phyloP scores from a whole-genome alignment of 805 yeast species.

The Lachancea waltii region DNA sequence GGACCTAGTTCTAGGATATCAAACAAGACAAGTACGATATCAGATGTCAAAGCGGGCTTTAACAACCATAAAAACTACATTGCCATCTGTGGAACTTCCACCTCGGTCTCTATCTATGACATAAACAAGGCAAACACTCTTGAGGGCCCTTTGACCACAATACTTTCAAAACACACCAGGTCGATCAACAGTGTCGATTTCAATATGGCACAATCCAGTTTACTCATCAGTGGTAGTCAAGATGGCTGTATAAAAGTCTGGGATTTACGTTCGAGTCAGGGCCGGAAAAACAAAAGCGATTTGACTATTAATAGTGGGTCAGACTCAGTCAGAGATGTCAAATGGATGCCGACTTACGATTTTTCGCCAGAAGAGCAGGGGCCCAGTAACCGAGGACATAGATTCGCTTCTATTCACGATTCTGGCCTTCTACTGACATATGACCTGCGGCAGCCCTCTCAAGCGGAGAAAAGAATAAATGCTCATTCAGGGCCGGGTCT shows the following conservation, averaged over 20 bases:
- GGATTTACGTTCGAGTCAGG: slow-evolving; percentile 52
- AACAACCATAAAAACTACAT: slow-evolving; percentile 24
- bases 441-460: slow-evolving; percentile 67
- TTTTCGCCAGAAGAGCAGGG: slow-evolving; percentile 36
- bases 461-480: slow-evolving; percentile 63
- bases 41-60: slow-evolving; percentile 33
- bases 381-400: slow-evolving; percentile 32
- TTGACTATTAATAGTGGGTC: slow-evolving; percentile 44
- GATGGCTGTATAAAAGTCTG: slow-evolving; percentile 73
- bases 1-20: slow-evolving; percentile 3
- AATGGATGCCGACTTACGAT: slow-evolving; percentile 40
- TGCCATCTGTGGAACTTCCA: slow-evolving; percentile 31
- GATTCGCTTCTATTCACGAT: slow-evolving; percentile 77
- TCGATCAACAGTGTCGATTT: slow-evolving; percentile 34
- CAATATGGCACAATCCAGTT: slow-evolving; percentile 32
- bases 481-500: slow-evolving; percentile 92
- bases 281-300: slow-evolving; percentile 29
- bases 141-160: slow-evolving; percentile 21
- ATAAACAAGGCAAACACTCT: slow-evolving; percentile 19
- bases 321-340: slow-evolving; percentile 60
- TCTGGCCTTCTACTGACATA: slow-evolving; percentile 81
- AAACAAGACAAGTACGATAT: slow-evolving; percentile 26
- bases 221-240: slow-evolving; percentile 61
- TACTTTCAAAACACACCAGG: slow-evolving; percentile 30
- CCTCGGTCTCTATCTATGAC: slow-evolving; percentile 30